Evolutionary conservation across 1,139 yeast species (phyloP).

Genomic region (Suhomyces bolitotheri): DNA sequence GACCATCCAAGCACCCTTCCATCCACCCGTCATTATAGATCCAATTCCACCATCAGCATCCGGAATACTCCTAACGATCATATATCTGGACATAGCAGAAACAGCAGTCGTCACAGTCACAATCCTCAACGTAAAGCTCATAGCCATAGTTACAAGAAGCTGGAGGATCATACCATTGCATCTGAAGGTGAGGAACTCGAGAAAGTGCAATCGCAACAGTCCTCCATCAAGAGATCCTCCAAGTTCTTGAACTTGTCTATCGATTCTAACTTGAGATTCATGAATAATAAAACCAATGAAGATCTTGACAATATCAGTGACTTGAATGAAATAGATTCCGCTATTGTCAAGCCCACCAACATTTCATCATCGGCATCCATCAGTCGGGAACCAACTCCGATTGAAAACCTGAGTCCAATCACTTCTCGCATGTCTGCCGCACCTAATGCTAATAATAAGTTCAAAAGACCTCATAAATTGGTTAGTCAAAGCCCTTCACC

Average conservation of each 20-base stretch:
- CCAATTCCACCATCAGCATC: background rate
- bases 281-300: slow-evolving; percentile 14
- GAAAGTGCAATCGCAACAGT: slow-evolving; percentile 25
- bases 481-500: slow-evolving; percentile 51
- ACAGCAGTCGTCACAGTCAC: slow-evolving; percentile 2
- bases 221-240: slow-evolving; percentile 46
- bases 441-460: slow-evolving; percentile 31
- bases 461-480: slow-evolving; percentile 49
- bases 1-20: background rate
- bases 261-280: slow-evolving; percentile 28
- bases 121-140: slow-evolving; percentile 3
- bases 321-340: slow-evolving; percentile 32
- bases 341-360: slow-evolving; percentile 14
- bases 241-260: slow-evolving; percentile 51
- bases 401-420: slow-evolving; percentile 21
- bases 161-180: slow-evolving; percentile 11
- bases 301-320: slow-evolving; percentile 31
- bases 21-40: background rate
- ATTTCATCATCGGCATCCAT: slow-evolving; percentile 6
- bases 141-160: slow-evolving; percentile 8
- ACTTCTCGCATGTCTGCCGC: slow-evolving; percentile 16
- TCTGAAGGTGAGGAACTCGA: slow-evolving; percentile 18
- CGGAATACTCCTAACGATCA: slow-evolving; percentile 1
- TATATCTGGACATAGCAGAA: slow-evolving; percentile 1
- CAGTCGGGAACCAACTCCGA: slow-evolving; percentile 22